phyloP scores from a whole-genome alignment of 106 monocot genomes.

The Dactylorhiza incarnata region DNA sequence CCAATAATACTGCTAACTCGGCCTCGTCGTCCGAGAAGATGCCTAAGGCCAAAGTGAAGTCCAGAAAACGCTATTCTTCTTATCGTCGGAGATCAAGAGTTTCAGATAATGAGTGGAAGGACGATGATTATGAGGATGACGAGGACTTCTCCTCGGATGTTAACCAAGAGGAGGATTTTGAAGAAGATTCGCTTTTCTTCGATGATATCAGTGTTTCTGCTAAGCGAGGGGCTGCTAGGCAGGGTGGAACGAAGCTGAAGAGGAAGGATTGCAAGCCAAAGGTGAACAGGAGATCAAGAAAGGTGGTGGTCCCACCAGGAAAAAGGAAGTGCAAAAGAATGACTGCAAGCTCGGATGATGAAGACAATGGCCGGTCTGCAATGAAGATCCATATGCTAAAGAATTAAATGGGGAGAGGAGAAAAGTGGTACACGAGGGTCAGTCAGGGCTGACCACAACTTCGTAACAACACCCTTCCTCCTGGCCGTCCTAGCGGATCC shows the following conservation, averaged over 20 bases:
- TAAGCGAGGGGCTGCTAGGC: slow-evolving; percentile 5
- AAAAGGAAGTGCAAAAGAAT: slow-evolving; percentile 19
- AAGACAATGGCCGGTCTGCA: slow-evolving; percentile 22
- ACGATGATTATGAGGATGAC: slow-evolving; percentile 40
- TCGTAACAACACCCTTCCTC: too few relatives aligned
- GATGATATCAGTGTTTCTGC: not conserved
- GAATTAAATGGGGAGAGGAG: too few relatives aligned
- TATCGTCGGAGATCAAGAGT: slow-evolving; percentile 17
- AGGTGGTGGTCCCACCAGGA: not conserved
- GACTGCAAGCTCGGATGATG: slow-evolving; percentile 2
- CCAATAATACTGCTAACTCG: not conserved
- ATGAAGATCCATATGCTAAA: slow-evolving; percentile 11
- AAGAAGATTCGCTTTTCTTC: too few relatives aligned
- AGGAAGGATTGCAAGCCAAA: slow-evolving; percentile 14
- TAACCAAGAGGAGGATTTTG: slow-evolving; percentile 37
- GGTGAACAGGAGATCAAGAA: slow-evolving; percentile 5
- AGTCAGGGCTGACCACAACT: too few relatives aligned
- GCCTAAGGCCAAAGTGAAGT: slow-evolving; percentile 3
- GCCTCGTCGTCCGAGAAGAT: slow-evolving; percentile 12
- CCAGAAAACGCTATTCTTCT: not conserved
- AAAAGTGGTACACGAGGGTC: too few relatives aligned
- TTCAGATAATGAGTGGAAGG: slow-evolving; percentile 33
- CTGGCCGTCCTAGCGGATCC: too few relatives aligned
- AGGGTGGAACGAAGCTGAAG: slow-evolving; percentile 15
- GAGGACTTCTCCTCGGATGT: slow-evolving; percentile 53